phyloP scores from a whole-genome alignment of 495 filamentous ascomycete genomes.

The Talaromyces nanjingensis region DNA sequence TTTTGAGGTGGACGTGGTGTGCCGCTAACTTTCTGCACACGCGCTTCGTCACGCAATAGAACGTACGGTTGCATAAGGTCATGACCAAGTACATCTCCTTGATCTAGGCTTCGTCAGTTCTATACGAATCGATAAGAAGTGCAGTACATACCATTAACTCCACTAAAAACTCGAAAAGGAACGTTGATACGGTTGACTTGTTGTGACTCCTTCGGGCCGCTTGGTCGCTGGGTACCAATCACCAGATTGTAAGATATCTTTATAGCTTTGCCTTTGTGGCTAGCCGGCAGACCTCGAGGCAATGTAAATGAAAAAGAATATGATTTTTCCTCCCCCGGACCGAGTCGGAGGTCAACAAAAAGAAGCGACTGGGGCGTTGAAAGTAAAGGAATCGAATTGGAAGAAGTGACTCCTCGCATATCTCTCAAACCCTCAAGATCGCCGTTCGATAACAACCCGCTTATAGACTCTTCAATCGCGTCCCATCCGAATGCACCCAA shows the following conservation, averaged over 20 bases:
- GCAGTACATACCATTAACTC: slow-evolving; percentile 60
- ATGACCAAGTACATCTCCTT: slow-evolving; percentile 66
- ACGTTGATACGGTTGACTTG: slow-evolving; percentile 83
- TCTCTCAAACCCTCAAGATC: slow-evolving; percentile 90
- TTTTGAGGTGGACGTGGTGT: slow-evolving; percentile 18
- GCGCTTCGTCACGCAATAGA: slow-evolving; percentile 77
- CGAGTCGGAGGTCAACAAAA: slow-evolving; percentile 85
- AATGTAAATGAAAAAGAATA: slow-evolving; percentile 82
- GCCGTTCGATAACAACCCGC: slow-evolving; percentile 73
- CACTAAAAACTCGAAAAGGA: slow-evolving; percentile 89
- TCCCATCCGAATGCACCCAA: slow-evolving; percentile 85
- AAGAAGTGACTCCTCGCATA: slow-evolving; percentile 75
- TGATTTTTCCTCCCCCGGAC: slow-evolving; percentile 80
- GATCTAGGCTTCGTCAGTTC: slow-evolving; percentile 27
- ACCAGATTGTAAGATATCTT: slow-evolving; percentile 89
- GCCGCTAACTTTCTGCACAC: slow-evolving; percentile 30
- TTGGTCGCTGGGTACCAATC: slow-evolving; percentile 85
- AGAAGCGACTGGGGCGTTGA: slow-evolving; percentile 96
- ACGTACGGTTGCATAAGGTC: slow-evolving; percentile 93
- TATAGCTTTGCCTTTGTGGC: slow-evolving; percentile 85
- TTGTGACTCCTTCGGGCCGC: slow-evolving; percentile 67
- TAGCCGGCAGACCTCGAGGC: slow-evolving; percentile 81
- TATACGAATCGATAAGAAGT: background rate
- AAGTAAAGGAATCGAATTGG: slow-evolving; percentile 77
- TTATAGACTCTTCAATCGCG: slow-evolving; percentile 78